phyloP scores from a whole-genome alignment of 345 rosid species.

The Populus davidiana region DNA sequence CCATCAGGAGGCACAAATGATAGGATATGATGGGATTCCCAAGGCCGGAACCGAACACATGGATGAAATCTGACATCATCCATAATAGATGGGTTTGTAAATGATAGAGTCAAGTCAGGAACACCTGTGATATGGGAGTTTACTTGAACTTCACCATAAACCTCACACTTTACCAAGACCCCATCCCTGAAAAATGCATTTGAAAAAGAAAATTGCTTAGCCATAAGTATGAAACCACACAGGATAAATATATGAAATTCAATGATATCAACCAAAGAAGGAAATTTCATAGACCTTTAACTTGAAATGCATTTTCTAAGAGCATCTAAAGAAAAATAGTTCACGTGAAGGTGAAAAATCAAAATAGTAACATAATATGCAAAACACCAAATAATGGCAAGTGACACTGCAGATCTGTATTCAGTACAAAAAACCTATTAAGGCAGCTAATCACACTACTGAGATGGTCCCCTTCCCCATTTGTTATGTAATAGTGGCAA shows the following conservation, averaged over 20 bases:
- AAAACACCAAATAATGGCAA: background rate
- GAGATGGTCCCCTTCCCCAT: background rate
- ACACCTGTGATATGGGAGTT: constrained; percentile 87
- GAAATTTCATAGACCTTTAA: background rate
- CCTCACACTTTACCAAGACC: constrained; percentile 56
- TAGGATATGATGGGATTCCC: constrained; percentile 91
- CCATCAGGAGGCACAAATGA: constrained; percentile 99
- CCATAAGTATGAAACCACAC: constrained; percentile 2
- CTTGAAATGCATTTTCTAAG: background rate
- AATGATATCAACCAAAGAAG: background rate
- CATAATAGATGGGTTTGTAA: constrained; percentile 69
- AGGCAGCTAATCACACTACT: background rate
- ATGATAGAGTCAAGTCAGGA: constrained; percentile 89
- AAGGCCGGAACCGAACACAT: constrained; percentile 87
- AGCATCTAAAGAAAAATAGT: background rate
- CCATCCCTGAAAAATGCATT: constrained; percentile 53
- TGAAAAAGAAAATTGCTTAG: constrained; percentile 13
- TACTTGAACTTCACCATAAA: constrained; percentile 84
- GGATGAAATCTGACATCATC: constrained; percentile 90
- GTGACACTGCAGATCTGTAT: background rate
- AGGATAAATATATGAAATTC: background rate
- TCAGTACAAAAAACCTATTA: background rate
- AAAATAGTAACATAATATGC: background rate
- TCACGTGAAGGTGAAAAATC: background rate
- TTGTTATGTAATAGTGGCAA: background rate